phyloP scores from a whole-genome alignment of 306 rosid genomes.

The Urtica urens region DNA sequence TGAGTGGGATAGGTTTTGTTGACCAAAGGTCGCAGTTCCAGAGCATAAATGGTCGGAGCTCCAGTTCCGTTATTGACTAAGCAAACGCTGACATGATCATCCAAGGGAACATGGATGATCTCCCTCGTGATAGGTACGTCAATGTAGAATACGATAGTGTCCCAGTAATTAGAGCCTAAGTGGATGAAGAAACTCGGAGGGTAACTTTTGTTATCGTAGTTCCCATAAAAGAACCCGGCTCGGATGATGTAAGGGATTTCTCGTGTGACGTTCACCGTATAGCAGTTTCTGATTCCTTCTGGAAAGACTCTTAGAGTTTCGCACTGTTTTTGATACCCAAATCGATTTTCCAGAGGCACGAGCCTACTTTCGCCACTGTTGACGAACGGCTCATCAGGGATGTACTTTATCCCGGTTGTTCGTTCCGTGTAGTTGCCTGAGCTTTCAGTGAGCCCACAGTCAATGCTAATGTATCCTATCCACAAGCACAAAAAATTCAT shows the following conservation, averaged over 20 bases:
- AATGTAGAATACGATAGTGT: not conserved
- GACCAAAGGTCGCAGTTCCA: conserved; percentile 26
- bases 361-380: conserved; percentile 11
- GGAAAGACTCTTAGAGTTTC: conserved; percentile 22
- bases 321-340: not conserved
- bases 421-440: conserved; percentile 5
- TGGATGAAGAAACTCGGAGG: conserved; percentile 15
- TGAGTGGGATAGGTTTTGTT: conserved; percentile 5
- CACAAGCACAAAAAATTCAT: not conserved
- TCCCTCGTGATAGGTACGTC: not conserved
- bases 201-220: conserved; percentile 17
- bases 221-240: conserved; percentile 18
- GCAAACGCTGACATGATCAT: conserved; percentile 23
- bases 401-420: conserved; percentile 2
- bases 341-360: not conserved
- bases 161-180: conserved; percentile 21
- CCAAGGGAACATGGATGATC: conserved; percentile 18
- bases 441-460: conserved; percentile 5
- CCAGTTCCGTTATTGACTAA: conserved; percentile 24
- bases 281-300: conserved; percentile 25
- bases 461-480: conserved; percentile 24
- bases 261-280: conserved; percentile 7
- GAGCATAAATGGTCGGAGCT: conserved; percentile 28
- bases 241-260: conserved; percentile 21
- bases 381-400: conserved; percentile 11